These are phyloP conservation scores for Colletotrichum sp. DNA, from an alignment of 2,329 filamentous ascomycete species.

Conservation along the genomic window DNA sequence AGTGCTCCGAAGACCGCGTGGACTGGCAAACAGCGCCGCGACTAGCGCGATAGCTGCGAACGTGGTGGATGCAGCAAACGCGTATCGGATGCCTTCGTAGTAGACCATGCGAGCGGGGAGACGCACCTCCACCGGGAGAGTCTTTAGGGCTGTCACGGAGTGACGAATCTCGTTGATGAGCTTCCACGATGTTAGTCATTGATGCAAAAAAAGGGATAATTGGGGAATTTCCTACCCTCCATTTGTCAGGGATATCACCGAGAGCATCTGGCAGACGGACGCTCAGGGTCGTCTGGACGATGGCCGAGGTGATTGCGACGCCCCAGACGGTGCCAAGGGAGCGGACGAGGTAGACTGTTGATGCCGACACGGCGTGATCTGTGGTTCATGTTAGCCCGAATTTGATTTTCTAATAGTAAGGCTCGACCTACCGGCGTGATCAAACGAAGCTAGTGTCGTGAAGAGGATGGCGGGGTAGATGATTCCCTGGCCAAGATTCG, in stretches of 20 bases:
- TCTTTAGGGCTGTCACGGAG: conserved; percentile 59
- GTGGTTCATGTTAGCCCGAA: neutral
- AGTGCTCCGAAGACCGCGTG: conserved; percentile 34
- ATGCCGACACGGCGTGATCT: conserved; percentile 69
- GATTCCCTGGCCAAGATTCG: conserved; percentile 65
- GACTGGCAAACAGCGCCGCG: conserved; percentile 33
- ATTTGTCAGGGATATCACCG: conserved; percentile 60
- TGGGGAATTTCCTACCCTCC: conserved; percentile 49
- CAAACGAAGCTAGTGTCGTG: conserved; percentile 66
- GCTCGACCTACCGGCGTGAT: conserved; percentile 57
- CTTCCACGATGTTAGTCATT: conserved; percentile 39
- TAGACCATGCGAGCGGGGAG: conserved; percentile 62
- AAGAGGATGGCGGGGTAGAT: conserved; percentile 64
- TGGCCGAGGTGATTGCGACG: conserved; percentile 65
- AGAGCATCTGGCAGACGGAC: conserved; percentile 57
- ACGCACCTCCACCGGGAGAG: conserved; percentile 61
- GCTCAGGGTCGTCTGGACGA: conserved; percentile 66
- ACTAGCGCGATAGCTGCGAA: conserved; percentile 51
- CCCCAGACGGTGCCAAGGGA: conserved; percentile 69
- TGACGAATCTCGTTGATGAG: conserved; percentile 67
- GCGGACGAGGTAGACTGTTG: conserved; percentile 67
- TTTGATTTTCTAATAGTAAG: neutral
- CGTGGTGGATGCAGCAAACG: conserved; percentile 59
- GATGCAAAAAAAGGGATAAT: rapidly evolving
- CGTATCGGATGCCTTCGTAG: conserved; percentile 61